Conservation (phyloP, 768 basidiomycete genomes). For the Cubamyces sp. region DNA sequence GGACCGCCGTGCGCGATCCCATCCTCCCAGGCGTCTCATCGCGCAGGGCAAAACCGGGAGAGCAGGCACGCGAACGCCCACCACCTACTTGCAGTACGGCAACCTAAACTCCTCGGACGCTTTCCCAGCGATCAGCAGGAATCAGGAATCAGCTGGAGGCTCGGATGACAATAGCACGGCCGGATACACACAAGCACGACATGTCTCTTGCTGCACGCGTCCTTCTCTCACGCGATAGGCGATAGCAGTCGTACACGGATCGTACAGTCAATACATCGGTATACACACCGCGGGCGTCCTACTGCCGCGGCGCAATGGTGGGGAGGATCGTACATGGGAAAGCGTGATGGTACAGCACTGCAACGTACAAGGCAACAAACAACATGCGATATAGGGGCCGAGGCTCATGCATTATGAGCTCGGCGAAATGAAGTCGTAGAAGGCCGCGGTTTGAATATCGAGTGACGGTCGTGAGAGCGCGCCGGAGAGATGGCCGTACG, state of each 20-base stretch:
- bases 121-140: too few relatives aligned
- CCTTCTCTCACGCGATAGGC: slow-evolving; percentile 1
- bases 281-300: slow-evolving; percentile 10
- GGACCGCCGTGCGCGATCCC: slow-evolving; percentile 5
- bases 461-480: background rate
- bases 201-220: background rate
- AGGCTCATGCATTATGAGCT: background rate
- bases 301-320: slow-evolving; percentile 3
- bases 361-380: slow-evolving; percentile 10
- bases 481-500: background rate
- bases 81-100: background rate
- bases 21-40: background rate
- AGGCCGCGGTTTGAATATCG: background rate
- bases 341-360: background rate
- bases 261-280: slow-evolving; percentile 2
- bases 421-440: slow-evolving; percentile 4
- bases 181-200: too few relatives aligned
- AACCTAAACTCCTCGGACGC: background rate
- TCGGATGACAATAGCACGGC: too few relatives aligned
- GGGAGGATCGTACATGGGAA: slow-evolving; percentile 11
- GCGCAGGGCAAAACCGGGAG: slow-evolving; percentile 18
- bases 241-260: background rate
- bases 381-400: slow-evolving; percentile 4
- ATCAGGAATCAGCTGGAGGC: too few relatives aligned
- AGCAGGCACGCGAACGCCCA: slow-evolving; percentile 10